Percentiles rank a stretch among this genome's conserved stretches.
These are phyloP conservation scores for Hyparrhenia diplandra DNA, from an alignment of 176 grass and related monocot species.

Conservation along the genomic window DNA sequence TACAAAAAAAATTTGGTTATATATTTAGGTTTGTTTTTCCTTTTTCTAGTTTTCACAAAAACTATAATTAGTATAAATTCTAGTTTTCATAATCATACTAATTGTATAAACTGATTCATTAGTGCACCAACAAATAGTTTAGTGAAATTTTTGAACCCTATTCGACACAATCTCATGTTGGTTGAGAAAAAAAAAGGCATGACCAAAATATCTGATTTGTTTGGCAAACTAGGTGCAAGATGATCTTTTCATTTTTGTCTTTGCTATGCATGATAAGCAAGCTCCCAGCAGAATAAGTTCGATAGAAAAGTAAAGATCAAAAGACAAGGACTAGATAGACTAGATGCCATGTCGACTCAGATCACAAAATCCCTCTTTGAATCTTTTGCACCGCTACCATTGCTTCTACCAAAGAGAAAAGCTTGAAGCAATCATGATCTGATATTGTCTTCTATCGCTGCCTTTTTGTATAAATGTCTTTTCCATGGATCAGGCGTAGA, in stretches of 20 bases:
- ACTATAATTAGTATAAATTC: neutral
- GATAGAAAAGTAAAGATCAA: neutral
- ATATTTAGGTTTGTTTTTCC: neutral
- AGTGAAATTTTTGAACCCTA: neutral
- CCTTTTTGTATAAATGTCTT: neutral
- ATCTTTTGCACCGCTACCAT: neutral
- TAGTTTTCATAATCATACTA: neutral
- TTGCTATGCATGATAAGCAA: too few relatives aligned
- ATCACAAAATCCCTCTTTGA: neutral
- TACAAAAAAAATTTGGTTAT: neutral
- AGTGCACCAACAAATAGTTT: neutral
- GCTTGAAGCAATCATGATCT: neutral
- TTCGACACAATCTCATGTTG: neutral
- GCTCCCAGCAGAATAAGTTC: neutral
- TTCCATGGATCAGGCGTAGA: too few relatives aligned
- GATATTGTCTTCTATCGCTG: neutral
- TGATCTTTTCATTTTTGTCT: neutral
- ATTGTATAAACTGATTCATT: neutral
- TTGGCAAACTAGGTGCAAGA: neutral
- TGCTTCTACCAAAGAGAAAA: neutral
- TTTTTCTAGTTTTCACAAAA: neutral
- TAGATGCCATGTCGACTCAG: neutral
- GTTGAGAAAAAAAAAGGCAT: neutral
- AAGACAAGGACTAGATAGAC: neutral
- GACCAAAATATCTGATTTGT: neutral